These are phyloP conservation scores for Citrus australasica DNA, from an alignment of 345 rosid species.

Conservation along the genomic window DNA sequence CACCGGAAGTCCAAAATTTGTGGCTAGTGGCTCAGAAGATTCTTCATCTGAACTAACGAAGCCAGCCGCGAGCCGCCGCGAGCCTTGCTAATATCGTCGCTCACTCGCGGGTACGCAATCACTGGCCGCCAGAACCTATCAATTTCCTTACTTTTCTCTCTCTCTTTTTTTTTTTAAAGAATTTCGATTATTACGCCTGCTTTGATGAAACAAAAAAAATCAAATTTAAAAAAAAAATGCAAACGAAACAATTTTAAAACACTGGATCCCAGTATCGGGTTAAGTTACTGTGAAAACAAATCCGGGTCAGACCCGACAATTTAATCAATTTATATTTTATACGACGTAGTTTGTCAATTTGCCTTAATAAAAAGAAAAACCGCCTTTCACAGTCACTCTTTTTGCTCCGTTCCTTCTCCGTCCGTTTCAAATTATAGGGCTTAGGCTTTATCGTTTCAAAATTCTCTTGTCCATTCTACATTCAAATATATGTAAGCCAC, in stretches of 20 bases:
- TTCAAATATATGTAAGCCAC: not conserved
- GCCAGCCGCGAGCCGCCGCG: not conserved
- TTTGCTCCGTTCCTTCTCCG: not conserved
- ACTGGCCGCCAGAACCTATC: not conserved
- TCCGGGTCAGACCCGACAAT: not conserved
- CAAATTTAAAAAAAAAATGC: too few species aligned
- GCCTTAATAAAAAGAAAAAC: not conserved
- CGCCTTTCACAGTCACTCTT: not conserved
- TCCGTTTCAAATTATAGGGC: not conserved
- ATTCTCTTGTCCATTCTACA: not conserved
- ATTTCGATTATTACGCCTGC: not conserved
- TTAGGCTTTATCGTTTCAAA: not conserved
- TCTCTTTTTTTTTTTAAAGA: fast-evolving
- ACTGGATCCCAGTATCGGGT: not conserved
- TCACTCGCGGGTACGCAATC: not conserved
- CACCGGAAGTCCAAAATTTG: not conserved
- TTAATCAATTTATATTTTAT: not conserved
- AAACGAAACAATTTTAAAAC: not conserved
- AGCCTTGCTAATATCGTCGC: not conserved
- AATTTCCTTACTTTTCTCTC: not conserved
- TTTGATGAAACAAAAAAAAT: too few species aligned
- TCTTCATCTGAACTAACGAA: not conserved
- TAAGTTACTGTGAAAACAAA: not conserved
- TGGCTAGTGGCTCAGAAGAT: not conserved
- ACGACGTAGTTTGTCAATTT: not conserved